A percentile compares a stretch with the other conserved stretches of the same genome.
These are phyloP conservation scores for Strobilomyces dryophilus DNA, from an alignment of 768 basidiomycete genomes.

Conservation along the genomic window DNA sequence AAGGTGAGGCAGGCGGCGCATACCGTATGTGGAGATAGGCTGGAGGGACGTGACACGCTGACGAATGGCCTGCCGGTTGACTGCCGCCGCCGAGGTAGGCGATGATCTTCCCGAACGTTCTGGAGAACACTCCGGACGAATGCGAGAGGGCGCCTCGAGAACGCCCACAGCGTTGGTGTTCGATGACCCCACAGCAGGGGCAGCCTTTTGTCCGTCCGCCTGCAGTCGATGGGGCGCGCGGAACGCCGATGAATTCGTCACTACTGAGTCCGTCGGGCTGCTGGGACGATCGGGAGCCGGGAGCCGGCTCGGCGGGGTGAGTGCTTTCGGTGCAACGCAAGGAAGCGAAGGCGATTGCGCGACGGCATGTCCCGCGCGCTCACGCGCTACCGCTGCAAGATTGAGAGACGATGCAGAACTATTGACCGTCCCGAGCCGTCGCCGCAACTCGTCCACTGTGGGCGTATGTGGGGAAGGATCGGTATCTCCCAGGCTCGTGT, in stretches of 20 bases:
- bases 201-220: conserved; percentile 77
- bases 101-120: conserved; percentile 77
- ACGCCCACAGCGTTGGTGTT: conserved; percentile 79
- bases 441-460: conserved; percentile 74
- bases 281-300: conserved; percentile 49
- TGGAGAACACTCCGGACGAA: conserved; percentile 61
- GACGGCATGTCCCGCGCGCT: conserved; percentile 34
- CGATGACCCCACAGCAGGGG: conserved; percentile 85
- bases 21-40: conserved; percentile 73
- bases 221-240: conserved; percentile 60
- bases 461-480: conserved; percentile 47
- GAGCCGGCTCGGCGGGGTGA: conserved; percentile 23
- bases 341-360: conserved; percentile 14
- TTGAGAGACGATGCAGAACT: conserved; percentile 64
- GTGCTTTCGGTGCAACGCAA: conserved; percentile 2
- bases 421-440: conserved; percentile 72
- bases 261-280: conserved; percentile 81
- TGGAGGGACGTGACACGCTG: conserved; percentile 49
- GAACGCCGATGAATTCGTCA: conserved; percentile 60
- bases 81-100: conserved; percentile 61
- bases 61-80: conserved; percentile 45
- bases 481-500: conserved; percentile 44
- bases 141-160: conserved; percentile 69
- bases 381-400: conserved; percentile 40
- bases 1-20: conserved; percentile 8